A percentile compares a stretch with the other conserved stretches of the same genome.
Evolutionary conservation across 2,329 filamentous ascomycete genomes (phyloP).

Genomic region (Rosellinia necatrix): DNA sequence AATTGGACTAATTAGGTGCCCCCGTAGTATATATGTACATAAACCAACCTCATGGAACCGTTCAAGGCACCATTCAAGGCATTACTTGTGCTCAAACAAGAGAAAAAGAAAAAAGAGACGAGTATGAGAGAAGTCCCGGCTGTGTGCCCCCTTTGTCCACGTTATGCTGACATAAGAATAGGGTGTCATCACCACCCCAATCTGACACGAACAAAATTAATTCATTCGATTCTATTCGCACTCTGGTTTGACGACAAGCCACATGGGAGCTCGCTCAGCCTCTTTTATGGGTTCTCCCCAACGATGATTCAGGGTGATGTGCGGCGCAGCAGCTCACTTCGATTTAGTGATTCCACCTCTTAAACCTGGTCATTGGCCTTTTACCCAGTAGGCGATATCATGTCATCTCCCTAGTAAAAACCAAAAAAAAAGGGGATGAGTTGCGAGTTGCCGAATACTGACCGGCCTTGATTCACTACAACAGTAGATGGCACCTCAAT

Average conservation of each 20-base stretch:
- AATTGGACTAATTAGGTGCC: no score
- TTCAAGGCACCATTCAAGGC: no score
- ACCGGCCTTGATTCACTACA: no score
- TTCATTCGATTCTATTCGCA: no score
- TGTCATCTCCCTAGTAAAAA: conserved; percentile 10
- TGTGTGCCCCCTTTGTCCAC: background rate
- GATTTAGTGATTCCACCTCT: conserved; percentile 7
- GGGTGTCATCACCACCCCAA: background rate
- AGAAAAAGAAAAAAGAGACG: background rate
- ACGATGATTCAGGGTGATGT: conserved; percentile 1
- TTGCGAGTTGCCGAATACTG: background rate
- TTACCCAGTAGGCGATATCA: no score
- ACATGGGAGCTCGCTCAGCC: conserved; percentile 18
- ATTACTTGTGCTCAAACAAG: no score
- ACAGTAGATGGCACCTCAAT: no score
- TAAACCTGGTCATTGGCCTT: conserved; percentile 1
- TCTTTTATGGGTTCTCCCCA: background rate
- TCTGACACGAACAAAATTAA: conserved; percentile 7
- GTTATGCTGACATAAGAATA: conserved; percentile 17
- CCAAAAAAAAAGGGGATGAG: conserved; percentile 6
- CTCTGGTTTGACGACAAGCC: no score
- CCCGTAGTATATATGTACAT: no score
- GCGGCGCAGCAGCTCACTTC: conserved; percentile 10
- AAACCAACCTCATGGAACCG: no score
- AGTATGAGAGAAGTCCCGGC: background rate